These are phyloP conservation scores for Ceratocystis alfenasii DNA, from an alignment of 2,329 filamentous ascomycete species.

Conservation along the genomic window DNA sequence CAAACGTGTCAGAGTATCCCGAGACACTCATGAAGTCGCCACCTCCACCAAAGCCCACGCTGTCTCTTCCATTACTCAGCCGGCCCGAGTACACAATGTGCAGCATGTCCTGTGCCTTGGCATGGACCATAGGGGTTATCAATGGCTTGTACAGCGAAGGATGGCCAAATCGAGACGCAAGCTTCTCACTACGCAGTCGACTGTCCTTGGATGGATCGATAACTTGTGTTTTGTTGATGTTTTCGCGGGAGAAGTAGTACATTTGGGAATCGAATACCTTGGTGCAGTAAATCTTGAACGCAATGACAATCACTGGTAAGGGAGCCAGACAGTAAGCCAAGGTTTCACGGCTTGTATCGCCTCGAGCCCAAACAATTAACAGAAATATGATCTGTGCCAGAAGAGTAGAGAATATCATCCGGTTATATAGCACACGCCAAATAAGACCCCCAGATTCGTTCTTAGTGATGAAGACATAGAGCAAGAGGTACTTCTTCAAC, in stretches of 20 bases:
- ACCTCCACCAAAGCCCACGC: constrained; percentile 36
- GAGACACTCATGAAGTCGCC: constrained; percentile 47
- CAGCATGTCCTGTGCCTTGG: constrained; percentile 75
- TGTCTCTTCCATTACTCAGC: constrained; percentile 51
- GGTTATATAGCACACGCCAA: constrained; percentile 86
- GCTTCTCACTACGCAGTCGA: constrained; percentile 50
- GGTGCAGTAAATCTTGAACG: constrained; percentile 78
- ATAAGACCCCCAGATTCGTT: constrained; percentile 88
- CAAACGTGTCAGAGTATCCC: constrained; percentile 72
- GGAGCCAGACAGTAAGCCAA: constrained; percentile 60
- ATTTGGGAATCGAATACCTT: constrained; percentile 65
- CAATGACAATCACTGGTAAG: constrained; percentile 63
- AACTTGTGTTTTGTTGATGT: constrained; percentile 29
- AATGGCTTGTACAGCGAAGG: constrained; percentile 80
- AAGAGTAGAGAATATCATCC: constrained; percentile 71
- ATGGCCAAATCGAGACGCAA: constrained; percentile 73
- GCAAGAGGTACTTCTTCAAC: constrained; percentile 86
- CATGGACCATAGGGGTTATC: constrained; percentile 90
- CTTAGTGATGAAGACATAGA: constrained; percentile 95
- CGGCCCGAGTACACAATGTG: constrained; percentile 78
- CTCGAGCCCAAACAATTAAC: constrained; percentile 59
- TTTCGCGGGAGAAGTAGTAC: constrained; percentile 60
- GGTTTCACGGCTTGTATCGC: constrained; percentile 41
- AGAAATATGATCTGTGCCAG: constrained; percentile 70
- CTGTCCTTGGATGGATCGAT: constrained; percentile 28